phyloP scores from a whole-genome alignment of 129 eudicot species.

The Mikania micrantha region DNA sequence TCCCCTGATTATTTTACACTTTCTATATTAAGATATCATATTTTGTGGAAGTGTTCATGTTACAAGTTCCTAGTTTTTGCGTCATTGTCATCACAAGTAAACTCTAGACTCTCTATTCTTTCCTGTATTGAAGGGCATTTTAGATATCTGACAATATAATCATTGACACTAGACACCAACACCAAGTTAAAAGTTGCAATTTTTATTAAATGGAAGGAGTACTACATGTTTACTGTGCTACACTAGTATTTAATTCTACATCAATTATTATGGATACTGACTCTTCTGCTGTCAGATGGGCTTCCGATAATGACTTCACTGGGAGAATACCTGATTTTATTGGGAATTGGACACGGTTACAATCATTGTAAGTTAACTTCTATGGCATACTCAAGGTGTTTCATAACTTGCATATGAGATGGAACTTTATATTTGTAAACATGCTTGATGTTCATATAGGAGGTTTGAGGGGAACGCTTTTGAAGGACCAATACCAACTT shows the following conservation, averaged over 20 bases:
- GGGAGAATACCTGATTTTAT: conserved; percentile 70
- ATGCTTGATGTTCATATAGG: conserved; percentile 34
- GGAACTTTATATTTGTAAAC: neutral
- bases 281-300: conserved; percentile 45
- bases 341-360: conserved; percentile 61
- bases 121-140: neutral
- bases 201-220: neutral
- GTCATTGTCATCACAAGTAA: neutral
- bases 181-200: neutral
- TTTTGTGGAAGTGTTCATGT: neutral
- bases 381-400: neutral
- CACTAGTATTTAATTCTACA: neutral
- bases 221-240: neutral
- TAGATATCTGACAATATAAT: neutral
- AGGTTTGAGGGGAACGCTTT: conserved; percentile 77
- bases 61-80: neutral
- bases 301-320: conserved; percentile 53
- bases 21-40: neutral
- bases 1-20: neutral
- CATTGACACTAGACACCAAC: neutral
- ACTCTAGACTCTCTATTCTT: neutral
- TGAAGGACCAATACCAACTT: conserved; percentile 70
- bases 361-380: conserved; percentile 29
- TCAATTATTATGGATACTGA: neutral
- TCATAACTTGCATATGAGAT: conserved; percentile 3